These are phyloP conservation scores for Endocalyx cinctus DNA, from an alignment of 2,329 filamentous ascomycete species.

Conservation along the genomic window DNA sequence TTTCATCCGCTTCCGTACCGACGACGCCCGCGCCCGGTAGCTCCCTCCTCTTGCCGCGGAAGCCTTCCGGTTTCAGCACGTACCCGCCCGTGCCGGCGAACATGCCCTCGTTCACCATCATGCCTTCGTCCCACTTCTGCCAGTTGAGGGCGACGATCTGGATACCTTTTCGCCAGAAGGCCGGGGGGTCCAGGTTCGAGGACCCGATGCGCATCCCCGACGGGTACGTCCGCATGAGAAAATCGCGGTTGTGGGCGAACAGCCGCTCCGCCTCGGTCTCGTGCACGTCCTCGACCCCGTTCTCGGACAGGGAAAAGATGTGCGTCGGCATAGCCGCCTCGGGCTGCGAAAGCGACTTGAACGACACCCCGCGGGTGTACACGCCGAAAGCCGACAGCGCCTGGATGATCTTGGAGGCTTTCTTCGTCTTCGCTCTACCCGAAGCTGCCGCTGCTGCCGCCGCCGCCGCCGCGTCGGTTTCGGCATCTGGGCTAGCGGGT, in stretches of 20 bases:
- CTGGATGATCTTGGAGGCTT: conserved; percentile 63
- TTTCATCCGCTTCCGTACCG: conserved; percentile 21
- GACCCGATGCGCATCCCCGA: conserved; percentile 76
- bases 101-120: conserved; percentile 96
- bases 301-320: conserved; percentile 65
- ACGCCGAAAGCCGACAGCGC: conserved; percentile 71
- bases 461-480: conserved; percentile 24
- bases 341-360: conserved; percentile 71
- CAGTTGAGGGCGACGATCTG: conserved; percentile 93
- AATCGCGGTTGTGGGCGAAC: conserved; percentile 77
- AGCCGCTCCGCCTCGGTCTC: conserved; percentile 47
- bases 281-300: conserved; percentile 57
- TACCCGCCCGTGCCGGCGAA: conserved; percentile 81
- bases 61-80: conserved; percentile 72
- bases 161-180: conserved; percentile 84
- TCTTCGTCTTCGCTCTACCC: conserved; percentile 38
- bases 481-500: conserved; percentile 23
- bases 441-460: conserved; percentile 35
- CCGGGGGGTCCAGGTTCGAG: conserved; percentile 78
- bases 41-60: conserved; percentile 32
- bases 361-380: conserved; percentile 79
- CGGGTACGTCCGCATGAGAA: conserved; percentile 84
- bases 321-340: conserved; percentile 61
- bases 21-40: conserved; percentile 18
- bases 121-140: conserved; percentile 85